phyloP scores from a whole-genome alignment of 164 flowering plant genomes.

The Aristolochia fimbriata region DNA sequence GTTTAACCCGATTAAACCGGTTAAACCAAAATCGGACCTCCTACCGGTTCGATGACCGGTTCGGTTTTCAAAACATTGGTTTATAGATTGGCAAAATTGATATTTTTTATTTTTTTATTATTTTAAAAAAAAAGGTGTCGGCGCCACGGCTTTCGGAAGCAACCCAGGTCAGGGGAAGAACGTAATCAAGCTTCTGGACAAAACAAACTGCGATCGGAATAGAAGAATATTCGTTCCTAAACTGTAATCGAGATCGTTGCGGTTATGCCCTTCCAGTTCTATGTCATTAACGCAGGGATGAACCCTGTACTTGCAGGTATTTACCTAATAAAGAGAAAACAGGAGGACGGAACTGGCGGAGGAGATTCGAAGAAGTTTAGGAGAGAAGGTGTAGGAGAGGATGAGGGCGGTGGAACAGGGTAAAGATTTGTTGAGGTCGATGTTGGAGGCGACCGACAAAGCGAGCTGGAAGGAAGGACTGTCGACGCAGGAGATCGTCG shows the following conservation, averaged over 20 bases:
- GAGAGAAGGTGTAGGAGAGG: not conserved
- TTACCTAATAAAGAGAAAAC: not conserved
- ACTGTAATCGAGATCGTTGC: no score
- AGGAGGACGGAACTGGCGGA: not conserved
- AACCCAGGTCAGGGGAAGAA: conserved; percentile 1
- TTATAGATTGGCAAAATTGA: no score
- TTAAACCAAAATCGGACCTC: no score
- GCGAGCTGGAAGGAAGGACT: not conserved
- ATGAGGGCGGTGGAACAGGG: not conserved
- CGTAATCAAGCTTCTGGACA: not conserved
- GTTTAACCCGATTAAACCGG: no score
- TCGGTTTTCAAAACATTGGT: no score
- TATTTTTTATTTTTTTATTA: no score
- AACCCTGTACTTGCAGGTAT: not conserved
- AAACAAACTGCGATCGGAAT: conserved; percentile 1
- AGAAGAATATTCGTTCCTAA: not conserved
- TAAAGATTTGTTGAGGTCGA: conserved; percentile 1
- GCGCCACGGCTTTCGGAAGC: conserved; percentile 2
- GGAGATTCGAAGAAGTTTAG: not conserved
- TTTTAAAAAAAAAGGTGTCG: no score
- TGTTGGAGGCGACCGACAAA: conserved; percentile 4
- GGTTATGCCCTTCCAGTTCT: no score
- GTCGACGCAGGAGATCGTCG: conserved; percentile 1
- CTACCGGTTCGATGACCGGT: no score
- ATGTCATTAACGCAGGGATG: no score